These are phyloP conservation scores for Rhizopogon hawkerae DNA, from an alignment of 1,284 basidiomycete species.

Conservation along the genomic window DNA sequence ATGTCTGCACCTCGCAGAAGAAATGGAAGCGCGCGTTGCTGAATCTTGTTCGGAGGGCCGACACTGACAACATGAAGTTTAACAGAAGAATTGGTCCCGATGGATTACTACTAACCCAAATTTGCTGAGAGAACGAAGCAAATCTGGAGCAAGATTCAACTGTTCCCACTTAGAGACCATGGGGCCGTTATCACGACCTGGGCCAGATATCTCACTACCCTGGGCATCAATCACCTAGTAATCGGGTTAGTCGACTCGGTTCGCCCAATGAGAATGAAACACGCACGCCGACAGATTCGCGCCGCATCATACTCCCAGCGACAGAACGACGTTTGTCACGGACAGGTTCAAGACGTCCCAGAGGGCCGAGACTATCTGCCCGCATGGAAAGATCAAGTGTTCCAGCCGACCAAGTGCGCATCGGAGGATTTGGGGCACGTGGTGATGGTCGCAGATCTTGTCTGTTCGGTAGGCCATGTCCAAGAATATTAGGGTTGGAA, in stretches of 20 bases:
- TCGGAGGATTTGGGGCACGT: slow-evolving; percentile 58
- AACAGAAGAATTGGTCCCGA: slow-evolving; percentile 10
- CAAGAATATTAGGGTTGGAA: slow-evolving; percentile 35
- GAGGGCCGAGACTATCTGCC: slow-evolving; percentile 31
- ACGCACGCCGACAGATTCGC: slow-evolving; percentile 69
- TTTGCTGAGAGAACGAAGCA: slow-evolving; percentile 83
- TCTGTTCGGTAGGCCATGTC: slow-evolving; percentile 52
- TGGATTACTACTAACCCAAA: slow-evolving; percentile 65
- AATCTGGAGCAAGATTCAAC: slow-evolving; percentile 75
- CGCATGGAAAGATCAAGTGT: slow-evolving; percentile 64
- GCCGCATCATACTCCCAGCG: slow-evolving; percentile 49
- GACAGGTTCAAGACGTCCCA: slow-evolving; percentile 28
- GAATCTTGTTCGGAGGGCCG: slow-evolving; percentile 97
- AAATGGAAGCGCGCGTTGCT: slow-evolving; percentile 93
- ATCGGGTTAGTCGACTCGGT: slow-evolving; percentile 12
- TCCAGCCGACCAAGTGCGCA: slow-evolving; percentile 76
- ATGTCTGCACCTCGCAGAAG: slow-evolving; percentile 91
- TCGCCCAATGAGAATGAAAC: slow-evolving; percentile 5
- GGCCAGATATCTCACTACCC: slow-evolving; percentile 44
- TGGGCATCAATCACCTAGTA: slow-evolving; percentile 42
- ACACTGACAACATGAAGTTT: slow-evolving; percentile 44
- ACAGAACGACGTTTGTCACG: slow-evolving; percentile 72
- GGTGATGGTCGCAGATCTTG: slow-evolving; percentile 47
- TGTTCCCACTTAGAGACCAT: slow-evolving; percentile 96
- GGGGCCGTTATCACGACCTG: slow-evolving; percentile 69